These are phyloP conservation scores for Aristolochia contorta DNA, from an alignment of 164 flowering plant species.

Conservation along the genomic window DNA sequence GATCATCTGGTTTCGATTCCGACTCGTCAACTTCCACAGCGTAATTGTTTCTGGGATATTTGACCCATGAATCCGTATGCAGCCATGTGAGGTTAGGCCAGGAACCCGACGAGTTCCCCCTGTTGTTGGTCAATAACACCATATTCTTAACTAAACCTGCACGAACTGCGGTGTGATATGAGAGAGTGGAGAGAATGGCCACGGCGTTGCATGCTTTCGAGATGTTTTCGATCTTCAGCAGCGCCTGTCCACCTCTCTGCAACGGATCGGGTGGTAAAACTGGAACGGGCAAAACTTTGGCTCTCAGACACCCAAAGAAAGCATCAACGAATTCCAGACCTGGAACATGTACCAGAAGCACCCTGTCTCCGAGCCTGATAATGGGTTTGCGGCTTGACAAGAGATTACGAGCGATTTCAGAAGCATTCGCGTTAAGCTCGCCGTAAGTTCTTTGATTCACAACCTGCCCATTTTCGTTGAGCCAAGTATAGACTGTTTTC, in stretches of 20 bases:
- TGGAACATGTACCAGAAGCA: slow-evolving; percentile 61
- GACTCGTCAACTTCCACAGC: slow-evolving; percentile 4
- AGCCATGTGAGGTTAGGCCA: slow-evolving; percentile 89
- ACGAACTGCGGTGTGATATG: slow-evolving; percentile 57
- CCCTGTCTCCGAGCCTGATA: slow-evolving; percentile 62
- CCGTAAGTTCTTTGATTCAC: slow-evolving; percentile 39
- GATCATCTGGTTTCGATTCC: slow-evolving; percentile 37
- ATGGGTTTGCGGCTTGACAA: slow-evolving; percentile 44
- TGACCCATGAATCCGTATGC: slow-evolving; percentile 65
- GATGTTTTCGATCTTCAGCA: slow-evolving; percentile 58
- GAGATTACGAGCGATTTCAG: slow-evolving; percentile 54
- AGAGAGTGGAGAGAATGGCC: slow-evolving; percentile 54
- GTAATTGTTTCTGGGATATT: slow-evolving; percentile 21
- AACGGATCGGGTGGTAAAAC: slow-evolving; percentile 76
- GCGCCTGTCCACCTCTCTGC: slow-evolving; percentile 76
- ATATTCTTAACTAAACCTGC: slow-evolving; percentile 46
- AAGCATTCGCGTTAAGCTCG: slow-evolving; percentile 59
- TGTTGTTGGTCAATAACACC: slow-evolving; percentile 27
- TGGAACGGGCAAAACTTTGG: slow-evolving; percentile 67
- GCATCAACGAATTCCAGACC: slow-evolving; percentile 77
- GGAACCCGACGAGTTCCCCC: slow-evolving; percentile 25
- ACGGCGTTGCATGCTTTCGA: slow-evolving; percentile 60
- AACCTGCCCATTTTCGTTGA: slow-evolving; percentile 46
- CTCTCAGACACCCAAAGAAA: slow-evolving; percentile 70
- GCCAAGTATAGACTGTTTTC: slow-evolving; percentile 53